phyloP scores from a whole-genome alignment of 2,329 filamentous ascomycete species.

The Aspergillus phoenicis region DNA sequence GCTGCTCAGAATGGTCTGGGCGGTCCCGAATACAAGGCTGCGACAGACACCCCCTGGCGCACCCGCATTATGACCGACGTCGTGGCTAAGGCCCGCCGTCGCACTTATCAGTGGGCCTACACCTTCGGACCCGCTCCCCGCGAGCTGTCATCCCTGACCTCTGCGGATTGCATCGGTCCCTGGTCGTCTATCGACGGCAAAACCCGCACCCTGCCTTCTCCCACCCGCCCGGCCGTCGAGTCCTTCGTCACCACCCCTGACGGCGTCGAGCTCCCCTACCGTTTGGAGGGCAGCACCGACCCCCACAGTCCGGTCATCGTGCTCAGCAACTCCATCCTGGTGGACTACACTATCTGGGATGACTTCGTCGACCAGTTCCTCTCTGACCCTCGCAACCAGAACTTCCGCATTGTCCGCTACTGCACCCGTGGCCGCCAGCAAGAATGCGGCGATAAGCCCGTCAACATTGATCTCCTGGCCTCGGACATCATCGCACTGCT shows the following conservation, averaged over 20 bases:
- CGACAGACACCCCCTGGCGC: slow-evolving; percentile 64
- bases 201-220: slow-evolving; percentile 55
- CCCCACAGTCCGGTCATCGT: slow-evolving; percentile 71
- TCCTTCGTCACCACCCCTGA: slow-evolving; percentile 71
- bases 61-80: slow-evolving; percentile 61
- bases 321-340: slow-evolving; percentile 79
- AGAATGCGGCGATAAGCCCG: slow-evolving; percentile 44
- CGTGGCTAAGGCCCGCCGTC: slow-evolving; percentile 59
- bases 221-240: slow-evolving; percentile 58
- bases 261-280: slow-evolving; percentile 69
- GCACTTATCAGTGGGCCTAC: slow-evolving; percentile 73
- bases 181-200: slow-evolving; percentile 60
- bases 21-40: slow-evolving; percentile 64
- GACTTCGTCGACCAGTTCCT: slow-evolving; percentile 66
- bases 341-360: slow-evolving; percentile 80
- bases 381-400: slow-evolving; percentile 55
- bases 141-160: slow-evolving; percentile 62
- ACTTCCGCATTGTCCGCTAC: slow-evolving; percentile 74
- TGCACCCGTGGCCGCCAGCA: slow-evolving; percentile 69
- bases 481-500: slow-evolving; percentile 69
- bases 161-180: slow-evolving; percentile 49
- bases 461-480: slow-evolving; percentile 67
- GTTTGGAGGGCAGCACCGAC: slow-evolving; percentile 71
- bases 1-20: slow-evolving; percentile 66
- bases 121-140: slow-evolving; percentile 75